Evolutionary conservation across 2,329 filamentous ascomycete species (phyloP).

Genomic region (Zymoseptoria passerinii): DNA sequence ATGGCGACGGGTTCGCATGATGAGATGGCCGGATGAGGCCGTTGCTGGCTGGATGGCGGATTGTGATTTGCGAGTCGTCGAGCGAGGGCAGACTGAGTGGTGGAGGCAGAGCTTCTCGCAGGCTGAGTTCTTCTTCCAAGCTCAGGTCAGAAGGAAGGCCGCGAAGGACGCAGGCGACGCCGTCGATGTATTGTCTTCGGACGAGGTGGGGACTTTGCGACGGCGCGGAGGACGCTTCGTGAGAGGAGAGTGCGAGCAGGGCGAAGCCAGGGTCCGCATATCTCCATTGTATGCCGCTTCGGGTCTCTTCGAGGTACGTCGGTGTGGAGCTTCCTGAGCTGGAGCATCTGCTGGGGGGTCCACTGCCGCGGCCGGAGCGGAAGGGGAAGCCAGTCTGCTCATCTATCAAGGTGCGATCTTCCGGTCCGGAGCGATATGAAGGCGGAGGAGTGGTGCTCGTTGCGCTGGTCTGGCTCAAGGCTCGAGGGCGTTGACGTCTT

Average conservation of each 20-base stretch:
- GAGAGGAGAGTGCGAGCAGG: conserved; percentile 39
- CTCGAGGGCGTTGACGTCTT: conserved; percentile 1
- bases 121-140: conserved; percentile 44
- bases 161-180: conserved; percentile 55
- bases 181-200: conserved; percentile 56
- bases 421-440: conserved; percentile 17
- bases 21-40: neutral
- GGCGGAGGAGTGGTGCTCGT: conserved; percentile 32
- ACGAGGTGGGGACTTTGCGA: conserved; percentile 42
- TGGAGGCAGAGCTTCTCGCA: conserved; percentile 45
- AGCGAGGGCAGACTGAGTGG: neutral
- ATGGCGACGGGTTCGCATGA: conserved; percentile 1
- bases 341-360: conserved; percentile 14
- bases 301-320: conserved; percentile 4
- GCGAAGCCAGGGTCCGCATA: conserved; percentile 44
- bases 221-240: conserved; percentile 35
- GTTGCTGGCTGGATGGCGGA: neutral
- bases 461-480: conserved; percentile 14
- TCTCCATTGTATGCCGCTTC: conserved; percentile 42
- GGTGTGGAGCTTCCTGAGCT: conserved; percentile 15
- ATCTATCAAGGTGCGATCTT: conserved; percentile 5
- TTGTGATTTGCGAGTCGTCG: conserved; percentile 5
- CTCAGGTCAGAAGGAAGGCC: conserved; percentile 53
- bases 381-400: conserved; percentile 9
- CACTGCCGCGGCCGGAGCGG: conserved; percentile 5